Evolutionary conservation across 2,329 filamentous ascomycete genomes (phyloP).

Genomic region (Fusarium phyllophilum): DNA sequence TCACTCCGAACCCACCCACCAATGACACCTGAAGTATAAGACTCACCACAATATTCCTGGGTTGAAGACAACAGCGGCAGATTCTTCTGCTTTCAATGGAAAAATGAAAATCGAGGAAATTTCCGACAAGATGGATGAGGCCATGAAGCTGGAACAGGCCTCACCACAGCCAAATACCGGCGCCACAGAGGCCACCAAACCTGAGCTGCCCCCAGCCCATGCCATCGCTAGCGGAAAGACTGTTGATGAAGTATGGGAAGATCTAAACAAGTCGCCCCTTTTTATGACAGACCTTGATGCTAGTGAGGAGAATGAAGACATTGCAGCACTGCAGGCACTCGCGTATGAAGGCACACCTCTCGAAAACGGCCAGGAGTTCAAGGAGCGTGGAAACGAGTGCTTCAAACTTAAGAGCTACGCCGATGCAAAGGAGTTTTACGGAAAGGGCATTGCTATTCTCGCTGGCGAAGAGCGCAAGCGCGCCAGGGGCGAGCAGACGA

Average conservation of each 20-base stretch:
- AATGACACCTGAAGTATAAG: conserved; percentile 16
- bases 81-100: neutral
- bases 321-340: conserved; percentile 88
- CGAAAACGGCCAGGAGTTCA: conserved; percentile 86
- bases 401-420: conserved; percentile 78
- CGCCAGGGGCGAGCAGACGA: conserved; percentile 51
- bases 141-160: conserved; percentile 41
- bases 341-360: conserved; percentile 91
- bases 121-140: conserved; percentile 53
- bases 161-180: neutral
- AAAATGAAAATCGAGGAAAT: conserved; percentile 57
- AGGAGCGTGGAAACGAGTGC: conserved; percentile 90
- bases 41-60: neutral
- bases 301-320: conserved; percentile 83
- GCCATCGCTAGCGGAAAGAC: conserved; percentile 57
- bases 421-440: conserved; percentile 92
- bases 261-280: conserved; percentile 74
- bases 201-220: conserved; percentile 59
- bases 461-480: conserved; percentile 69
- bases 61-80: neutral
- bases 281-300: conserved; percentile 97
- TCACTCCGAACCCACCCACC: conserved; percentile 16
- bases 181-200: conserved; percentile 45
- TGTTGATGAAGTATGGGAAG: conserved; percentile 65
- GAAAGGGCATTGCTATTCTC: conserved; percentile 82